These are phyloP conservation scores for Brettanomyces sp. DNA, from an alignment of 805 yeast genomes.

Conservation along the genomic window DNA sequence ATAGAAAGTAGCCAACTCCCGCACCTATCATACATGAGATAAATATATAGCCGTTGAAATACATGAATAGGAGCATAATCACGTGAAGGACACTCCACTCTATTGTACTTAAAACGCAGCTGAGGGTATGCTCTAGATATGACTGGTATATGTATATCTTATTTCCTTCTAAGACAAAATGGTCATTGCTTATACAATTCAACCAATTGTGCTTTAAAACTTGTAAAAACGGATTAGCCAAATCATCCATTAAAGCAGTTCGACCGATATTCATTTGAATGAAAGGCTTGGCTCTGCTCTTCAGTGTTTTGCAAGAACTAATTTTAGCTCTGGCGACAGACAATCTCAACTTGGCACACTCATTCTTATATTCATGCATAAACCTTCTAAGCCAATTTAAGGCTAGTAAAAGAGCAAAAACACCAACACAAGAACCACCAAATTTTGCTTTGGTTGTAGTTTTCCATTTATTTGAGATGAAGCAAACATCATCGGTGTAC, in stretches of 20 bases:
- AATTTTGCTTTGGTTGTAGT: conserved; percentile 9
- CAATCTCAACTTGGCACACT: conserved; percentile 4
- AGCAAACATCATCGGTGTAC: conserved; percentile 10
- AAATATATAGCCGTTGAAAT: conserved; percentile 11
- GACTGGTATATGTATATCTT: conserved; percentile 11
- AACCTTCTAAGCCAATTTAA: conserved; percentile 14
- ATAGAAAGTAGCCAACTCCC: conserved; percentile 9
- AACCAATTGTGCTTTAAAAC: conserved; percentile 11
- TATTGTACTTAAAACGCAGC: conserved; percentile 9
- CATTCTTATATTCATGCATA: conserved; percentile 5
- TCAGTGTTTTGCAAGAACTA: neutral
- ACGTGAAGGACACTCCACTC: conserved; percentile 14
- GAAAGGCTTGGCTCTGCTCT: neutral
- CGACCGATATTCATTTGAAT: neutral
- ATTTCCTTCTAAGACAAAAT: conserved; percentile 6
- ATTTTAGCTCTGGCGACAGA: conserved; percentile 3
- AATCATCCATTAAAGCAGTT: conserved; percentile 2
- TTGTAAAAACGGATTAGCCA: conserved; percentile 7
- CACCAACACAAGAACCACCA: conserved; percentile 15
- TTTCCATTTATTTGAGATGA: conserved; percentile 10
- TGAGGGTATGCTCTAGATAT: conserved; percentile 7
- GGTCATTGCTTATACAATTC: conserved; percentile 6
- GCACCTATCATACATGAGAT: conserved; percentile 15
- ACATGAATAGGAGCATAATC: conserved; percentile 13
- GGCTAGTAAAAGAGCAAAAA: conserved; percentile 6